Percentiles rank a stretch among this genome's conserved stretches.
Evolutionary conservation across 805 yeast species (phyloP).

Genomic region (Pichia ethanolica): DNA sequence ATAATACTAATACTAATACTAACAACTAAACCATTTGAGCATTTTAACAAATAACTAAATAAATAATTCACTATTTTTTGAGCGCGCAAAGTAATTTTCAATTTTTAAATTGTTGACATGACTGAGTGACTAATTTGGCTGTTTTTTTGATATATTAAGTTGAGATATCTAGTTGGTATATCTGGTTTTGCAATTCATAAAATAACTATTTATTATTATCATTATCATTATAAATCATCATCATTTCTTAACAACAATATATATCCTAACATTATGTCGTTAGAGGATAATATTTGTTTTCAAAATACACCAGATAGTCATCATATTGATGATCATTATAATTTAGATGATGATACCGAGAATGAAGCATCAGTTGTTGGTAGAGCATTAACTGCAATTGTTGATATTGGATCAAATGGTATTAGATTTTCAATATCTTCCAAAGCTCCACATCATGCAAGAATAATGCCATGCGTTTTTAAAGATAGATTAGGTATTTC

Average conservation of each 20-base stretch:
- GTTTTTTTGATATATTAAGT: no score
- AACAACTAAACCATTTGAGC: no score
- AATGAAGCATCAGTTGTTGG: conserved; percentile 52
- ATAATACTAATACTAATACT: no score
- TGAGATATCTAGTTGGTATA: no score
- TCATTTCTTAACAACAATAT: background rate
- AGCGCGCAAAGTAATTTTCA: no score
- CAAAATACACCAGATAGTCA: conserved; percentile 25
- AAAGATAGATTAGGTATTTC: conserved; percentile 70
- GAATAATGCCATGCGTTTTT: conserved; percentile 72
- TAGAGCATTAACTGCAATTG: conserved; percentile 54
- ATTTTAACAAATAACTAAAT: no score
- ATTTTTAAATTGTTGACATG: no score
- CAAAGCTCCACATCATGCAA: conserved; percentile 58
- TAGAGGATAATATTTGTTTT: conserved; percentile 21
- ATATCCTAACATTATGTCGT: background rate
- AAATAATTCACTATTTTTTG: no score
- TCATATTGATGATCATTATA: conserved; percentile 20
- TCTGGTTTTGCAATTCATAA: no score
- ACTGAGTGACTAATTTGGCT: no score
- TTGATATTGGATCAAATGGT: conserved; percentile 74
- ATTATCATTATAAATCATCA: no score
- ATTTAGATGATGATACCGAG: conserved; percentile 15
- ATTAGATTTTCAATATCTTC: conserved; percentile 67
- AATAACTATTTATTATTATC: no score